Conservation (phyloP, 768 basidiomycete genomes). For the Dioszegia hungarica region DNA sequence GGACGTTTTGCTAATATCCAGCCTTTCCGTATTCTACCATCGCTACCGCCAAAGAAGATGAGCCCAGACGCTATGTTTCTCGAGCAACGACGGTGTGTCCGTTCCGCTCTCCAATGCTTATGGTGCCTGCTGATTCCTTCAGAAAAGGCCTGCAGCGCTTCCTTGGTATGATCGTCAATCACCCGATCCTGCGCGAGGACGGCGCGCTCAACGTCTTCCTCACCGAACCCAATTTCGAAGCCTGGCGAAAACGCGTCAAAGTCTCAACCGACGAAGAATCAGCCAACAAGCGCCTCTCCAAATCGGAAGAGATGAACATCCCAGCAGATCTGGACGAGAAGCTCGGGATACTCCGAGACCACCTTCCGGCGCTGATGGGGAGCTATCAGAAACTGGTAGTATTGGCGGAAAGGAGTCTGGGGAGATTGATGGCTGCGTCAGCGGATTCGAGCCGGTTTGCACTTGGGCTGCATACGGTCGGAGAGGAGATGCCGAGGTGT, state of each 20-base stretch:
- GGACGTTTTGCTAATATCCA: slow-evolving; percentile 1
- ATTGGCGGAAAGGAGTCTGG: slow-evolving; percentile 78
- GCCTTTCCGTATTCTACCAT: slow-evolving; percentile 84
- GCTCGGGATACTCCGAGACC: slow-evolving; percentile 68
- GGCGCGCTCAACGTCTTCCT: slow-evolving; percentile 76
- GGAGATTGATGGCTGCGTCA: slow-evolving; percentile 85
- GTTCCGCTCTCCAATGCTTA: not conserved
- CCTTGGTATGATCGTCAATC: slow-evolving; percentile 79
- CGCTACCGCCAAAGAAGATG: slow-evolving; percentile 85
- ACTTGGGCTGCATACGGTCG: slow-evolving; percentile 61
- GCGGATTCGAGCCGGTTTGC: slow-evolving; percentile 79
- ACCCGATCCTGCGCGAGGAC: slow-evolving; percentile 85
- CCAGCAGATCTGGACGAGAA: slow-evolving; percentile 90
- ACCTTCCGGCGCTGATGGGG: slow-evolving; percentile 71
- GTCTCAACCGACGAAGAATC: slow-evolving; percentile 87
- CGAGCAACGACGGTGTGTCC: slow-evolving; percentile 71
- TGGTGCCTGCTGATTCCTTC: slow-evolving; percentile 11
- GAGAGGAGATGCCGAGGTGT: slow-evolving; percentile 53
- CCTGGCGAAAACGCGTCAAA: slow-evolving; percentile 72
- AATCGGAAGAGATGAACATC: slow-evolving; percentile 79
- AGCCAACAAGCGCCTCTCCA: slow-evolving; percentile 45
- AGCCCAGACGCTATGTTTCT: slow-evolving; percentile 85
- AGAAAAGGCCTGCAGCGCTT: slow-evolving; percentile 77
- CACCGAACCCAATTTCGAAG: slow-evolving; percentile 74
- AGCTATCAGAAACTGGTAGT: slow-evolving; percentile 88